Conservation (phyloP, 2,329 filamentous ascomycete species). For the Fusarium camptoceras region DNA sequence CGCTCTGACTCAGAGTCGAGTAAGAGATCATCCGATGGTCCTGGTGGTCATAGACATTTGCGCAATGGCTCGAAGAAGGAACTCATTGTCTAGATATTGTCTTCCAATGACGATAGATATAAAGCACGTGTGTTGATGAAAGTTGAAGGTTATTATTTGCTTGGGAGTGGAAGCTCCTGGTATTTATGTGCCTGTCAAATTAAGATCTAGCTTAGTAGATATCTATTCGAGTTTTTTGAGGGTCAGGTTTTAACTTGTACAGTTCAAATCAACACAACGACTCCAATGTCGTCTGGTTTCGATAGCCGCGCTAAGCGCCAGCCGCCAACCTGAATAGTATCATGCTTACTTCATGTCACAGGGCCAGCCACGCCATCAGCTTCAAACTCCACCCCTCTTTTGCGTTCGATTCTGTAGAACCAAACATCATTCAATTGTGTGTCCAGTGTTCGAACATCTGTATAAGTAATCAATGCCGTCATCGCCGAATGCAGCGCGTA, state of each 20-base stretch:
- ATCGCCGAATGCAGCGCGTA: not conserved
- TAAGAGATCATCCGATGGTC: not conserved
- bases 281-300: not conserved
- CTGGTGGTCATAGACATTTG: not conserved
- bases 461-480: not conserved
- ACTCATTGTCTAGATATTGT: not conserved
- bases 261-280: too few relatives aligned
- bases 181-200: too few relatives aligned
- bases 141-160: too few relatives aligned
- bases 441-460: not conserved
- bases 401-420: not conserved
- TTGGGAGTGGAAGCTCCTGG: too few relatives aligned
- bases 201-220: too few relatives aligned
- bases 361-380: not conserved
- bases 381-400: not conserved
- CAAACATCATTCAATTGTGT: not conserved
- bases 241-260: too few relatives aligned
- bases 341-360: not conserved
- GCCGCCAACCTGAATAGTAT: not conserved
- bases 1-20: not conserved
- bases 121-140: too few relatives aligned
- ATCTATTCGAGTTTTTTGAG: too few relatives aligned
- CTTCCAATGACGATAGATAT: too few relatives aligned
- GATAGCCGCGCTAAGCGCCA: not conserved
- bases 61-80: not conserved